Evolutionary conservation across 2,329 filamentous ascomycete species (phyloP).

Genomic region (Nakataea oryzae): DNA sequence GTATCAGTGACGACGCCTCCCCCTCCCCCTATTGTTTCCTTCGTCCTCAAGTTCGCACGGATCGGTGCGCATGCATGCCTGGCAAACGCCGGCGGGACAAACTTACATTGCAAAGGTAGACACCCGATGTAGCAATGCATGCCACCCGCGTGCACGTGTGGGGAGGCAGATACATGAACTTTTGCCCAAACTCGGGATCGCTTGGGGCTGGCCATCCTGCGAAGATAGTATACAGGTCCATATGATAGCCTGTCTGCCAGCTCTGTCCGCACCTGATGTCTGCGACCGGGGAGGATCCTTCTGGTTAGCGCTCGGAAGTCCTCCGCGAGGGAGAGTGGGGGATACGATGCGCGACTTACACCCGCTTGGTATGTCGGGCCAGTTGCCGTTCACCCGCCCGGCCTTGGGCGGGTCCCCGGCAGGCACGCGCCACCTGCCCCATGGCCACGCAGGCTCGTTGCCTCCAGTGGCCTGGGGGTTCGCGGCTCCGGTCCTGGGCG

Average conservation of each 20-base stretch:
- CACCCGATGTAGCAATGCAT: not conserved
- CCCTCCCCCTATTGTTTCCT: too few relatives aligned
- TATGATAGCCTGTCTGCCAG: not conserved
- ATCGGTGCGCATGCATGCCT: too few relatives aligned
- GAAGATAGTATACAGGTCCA: not conserved
- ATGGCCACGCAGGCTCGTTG: not conserved
- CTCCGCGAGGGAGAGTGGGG: too few relatives aligned
- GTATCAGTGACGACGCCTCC: too few relatives aligned
- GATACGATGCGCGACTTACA: not conserved
- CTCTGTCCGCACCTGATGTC: not conserved
- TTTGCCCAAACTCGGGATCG: not conserved
- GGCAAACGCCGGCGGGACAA: too few relatives aligned
- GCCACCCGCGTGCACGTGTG: not conserved
- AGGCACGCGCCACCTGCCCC: not conserved
- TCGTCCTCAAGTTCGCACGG: too few relatives aligned
- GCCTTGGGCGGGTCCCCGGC: not conserved
- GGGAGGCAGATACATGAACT: not conserved
- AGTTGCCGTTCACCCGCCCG: not conserved
- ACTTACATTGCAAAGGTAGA: not conserved
- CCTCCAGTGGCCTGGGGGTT: not conserved
- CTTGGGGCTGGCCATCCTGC: not conserved
- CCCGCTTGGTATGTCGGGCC: not conserved
- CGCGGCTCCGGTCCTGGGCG: too few relatives aligned
- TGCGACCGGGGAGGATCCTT: not conserved
- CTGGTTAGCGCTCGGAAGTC: not conserved